Base-by-base conservation (phyloP, 371 early-diverging fungal genomes). In the Dichotomocladium elegans region DNA sequence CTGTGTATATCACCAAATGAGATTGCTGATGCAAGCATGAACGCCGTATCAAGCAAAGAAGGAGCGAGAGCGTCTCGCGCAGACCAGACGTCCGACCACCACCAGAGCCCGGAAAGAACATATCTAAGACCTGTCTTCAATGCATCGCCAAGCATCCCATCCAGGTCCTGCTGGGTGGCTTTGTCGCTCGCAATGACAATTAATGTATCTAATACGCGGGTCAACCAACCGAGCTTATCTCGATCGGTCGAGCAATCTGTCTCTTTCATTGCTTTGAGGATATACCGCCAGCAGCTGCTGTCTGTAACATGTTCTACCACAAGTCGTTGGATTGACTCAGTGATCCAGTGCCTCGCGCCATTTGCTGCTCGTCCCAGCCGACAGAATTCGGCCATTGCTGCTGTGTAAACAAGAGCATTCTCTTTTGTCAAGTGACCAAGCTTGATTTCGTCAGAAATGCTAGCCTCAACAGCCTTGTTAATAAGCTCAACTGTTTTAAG, bases 181-280 rank as follows among this genome's bases (percentile, higher is more conserved):
- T 34, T 40, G 9, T 15, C 27, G 10, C 62, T 63, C 2, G 54
- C 68, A 40, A 68, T 48, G 5, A 83, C 70, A 25, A 83, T 79
- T 51, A 80, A 55, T 3, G 74, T 63, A 57, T 83, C 83, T 51
- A 83, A 43, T 3, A 80, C 56, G 25, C 80, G 69, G 14, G 73
- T 63, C 2, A 83, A 51, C 80, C 81, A 80, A 11, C 55, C 50
- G 14, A 74, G 28, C 1, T 57, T 49, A 19, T 63, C 46, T 25
- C 61, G 44, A 52, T 47, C 22, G 40, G 60, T 30, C 44, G 41
- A 15, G 42, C 27, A 30, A 35, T 37, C 42, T 28, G 26, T n/a
- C 29, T 31, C 34, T 1, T 33, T 15, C 7, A 67, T 55, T 1
- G 61, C 57, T 28, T 44, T 35, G 25, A 65, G 25, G 37, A 70